phyloP scores from a whole-genome alignment of 225 moss, liverwort and hornwort genomes.

The Asterella californica region DNA sequence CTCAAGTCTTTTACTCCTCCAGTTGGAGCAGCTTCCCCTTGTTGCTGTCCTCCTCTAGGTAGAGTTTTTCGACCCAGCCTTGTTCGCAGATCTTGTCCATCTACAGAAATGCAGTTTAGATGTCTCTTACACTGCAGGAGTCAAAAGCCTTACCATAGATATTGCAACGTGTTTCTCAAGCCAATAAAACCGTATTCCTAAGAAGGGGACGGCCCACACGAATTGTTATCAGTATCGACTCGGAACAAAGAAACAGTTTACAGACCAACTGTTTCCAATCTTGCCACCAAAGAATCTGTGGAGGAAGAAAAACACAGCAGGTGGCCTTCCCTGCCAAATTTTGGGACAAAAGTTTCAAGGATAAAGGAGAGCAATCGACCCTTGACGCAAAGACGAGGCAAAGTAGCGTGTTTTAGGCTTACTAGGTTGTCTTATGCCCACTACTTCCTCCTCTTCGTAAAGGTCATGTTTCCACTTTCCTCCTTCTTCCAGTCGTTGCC shows the following conservation, averaged over 20 bases:
- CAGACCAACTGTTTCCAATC: no score
- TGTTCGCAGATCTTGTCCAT: conserved; percentile 57
- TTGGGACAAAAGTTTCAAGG: background rate
- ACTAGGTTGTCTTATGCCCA: conserved; percentile 61
- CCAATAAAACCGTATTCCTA: background rate
- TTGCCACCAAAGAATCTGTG: no score
- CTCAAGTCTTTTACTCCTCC: conserved; percentile 69
- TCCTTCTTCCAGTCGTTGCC: conserved; percentile 66
- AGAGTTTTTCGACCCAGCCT: conserved; percentile 52
- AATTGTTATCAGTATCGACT: background rate
- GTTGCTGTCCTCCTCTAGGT: conserved; percentile 32
- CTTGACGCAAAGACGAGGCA: background rate
- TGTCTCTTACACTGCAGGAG: conserved; percentile 4
- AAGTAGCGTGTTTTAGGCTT: conserved; percentile 17
- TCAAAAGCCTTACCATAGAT: no score
- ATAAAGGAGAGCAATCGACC: background rate
- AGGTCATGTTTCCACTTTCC: conserved; percentile 98
- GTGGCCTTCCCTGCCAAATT: no score
- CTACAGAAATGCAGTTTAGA: conserved; percentile 24
- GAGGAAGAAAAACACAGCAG: no score
- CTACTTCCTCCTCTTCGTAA: conserved; percentile 60
- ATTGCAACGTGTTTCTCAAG: background rate
- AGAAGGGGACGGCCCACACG: no score
- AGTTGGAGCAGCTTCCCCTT: conserved; percentile 48
- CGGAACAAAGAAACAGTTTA: background rate